Base-by-base conservation (phyloP, 495 filamentous ascomycete species). In the Glutinoglossum americanum region DNA sequence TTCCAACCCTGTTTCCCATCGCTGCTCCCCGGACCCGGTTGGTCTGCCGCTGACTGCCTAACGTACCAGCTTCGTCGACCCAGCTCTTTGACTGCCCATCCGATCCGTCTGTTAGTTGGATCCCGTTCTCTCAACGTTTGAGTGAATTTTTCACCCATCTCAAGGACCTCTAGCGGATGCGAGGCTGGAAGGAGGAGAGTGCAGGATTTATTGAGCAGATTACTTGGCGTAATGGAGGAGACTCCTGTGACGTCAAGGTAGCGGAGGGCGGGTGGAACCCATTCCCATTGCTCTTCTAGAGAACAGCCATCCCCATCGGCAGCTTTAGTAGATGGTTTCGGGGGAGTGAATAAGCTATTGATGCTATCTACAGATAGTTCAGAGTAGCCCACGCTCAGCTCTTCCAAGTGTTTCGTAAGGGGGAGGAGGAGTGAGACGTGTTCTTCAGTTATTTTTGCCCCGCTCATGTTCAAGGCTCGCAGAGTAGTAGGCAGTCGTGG, bases 391-490 rank as follows among this genome's bases (percentile, higher is more conserved):
- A 92, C 65, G 9, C 84, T 80, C 32, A 94, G 70, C 65, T 92
- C 87, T 66, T 92, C 84, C 37, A 93, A 65, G 60, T 89, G 82
- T 65, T 87, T 87, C 26, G 84, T 84, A 59, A 90, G 69, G 15
- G 83, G 82, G 6, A 80, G 61, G 30, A 94, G 68, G n/a, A 81
- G 69, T 1, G 79, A 71, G 15, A 83, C 73, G 63, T 90, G 85
- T 4, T 72, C 71, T 0, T 76, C 67, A 28, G 74, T 76, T 68
- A 92, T 81, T 64, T 79, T 80, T 59, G 78, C 80, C 28, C 87
- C 87, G 39, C 82, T 87, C 28, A 94, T 67, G 66, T 85, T 90
- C 55, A 94, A 72, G 32, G 82, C 87, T 27, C 77, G 77, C 33
- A 94, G 77, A n/a, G 80, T 80, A 26, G 69, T 58, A 0, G 87